These are phyloP conservation scores for Periconia sp. DNA, from an alignment of 2,329 filamentous ascomycete species.

Conservation along the genomic window DNA sequence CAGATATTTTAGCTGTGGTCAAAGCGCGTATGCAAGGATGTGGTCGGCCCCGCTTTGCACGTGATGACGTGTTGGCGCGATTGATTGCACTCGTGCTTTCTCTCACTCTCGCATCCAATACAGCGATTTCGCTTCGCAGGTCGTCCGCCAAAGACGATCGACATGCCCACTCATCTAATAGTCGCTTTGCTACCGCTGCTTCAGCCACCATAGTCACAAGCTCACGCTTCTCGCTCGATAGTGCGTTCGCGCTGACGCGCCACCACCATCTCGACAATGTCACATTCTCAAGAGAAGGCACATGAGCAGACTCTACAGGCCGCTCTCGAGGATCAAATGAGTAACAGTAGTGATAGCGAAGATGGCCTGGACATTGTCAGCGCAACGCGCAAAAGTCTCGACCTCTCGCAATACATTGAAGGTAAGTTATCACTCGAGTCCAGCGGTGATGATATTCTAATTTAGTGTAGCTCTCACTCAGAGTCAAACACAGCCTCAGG, in stretches of 20 bases:
- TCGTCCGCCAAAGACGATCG: too few species aligned
- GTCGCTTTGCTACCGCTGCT: too few species aligned
- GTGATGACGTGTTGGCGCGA: slow-evolving; percentile 35
- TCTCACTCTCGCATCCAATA: too few species aligned
- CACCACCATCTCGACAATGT: too few species aligned
- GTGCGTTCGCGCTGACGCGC: too few species aligned
- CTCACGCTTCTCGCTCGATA: not conserved
- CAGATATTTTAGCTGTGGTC: slow-evolving; percentile 14
- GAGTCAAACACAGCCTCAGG: slow-evolving; percentile 30
- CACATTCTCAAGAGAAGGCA: slow-evolving; percentile 14
- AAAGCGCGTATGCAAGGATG: slow-evolving; percentile 21
- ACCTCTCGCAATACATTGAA: slow-evolving; percentile 43
- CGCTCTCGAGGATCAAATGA: slow-evolving; percentile 35
- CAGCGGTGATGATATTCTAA: too few species aligned
- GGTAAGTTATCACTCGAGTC: slow-evolving; percentile 23
- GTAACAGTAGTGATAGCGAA: slow-evolving; percentile 47
- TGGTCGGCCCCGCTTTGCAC: slow-evolving; percentile 28
- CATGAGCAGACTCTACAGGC: slow-evolving; percentile 24
- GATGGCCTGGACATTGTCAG: slow-evolving; percentile 52
- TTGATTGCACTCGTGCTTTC: too few species aligned
- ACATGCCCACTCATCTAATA: too few species aligned
- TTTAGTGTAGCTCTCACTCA: slow-evolving; percentile 30
- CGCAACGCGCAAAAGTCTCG: slow-evolving; percentile 36
- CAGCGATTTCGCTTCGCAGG: too few species aligned
- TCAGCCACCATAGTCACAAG: not conserved